Conservation (phyloP, 164 flowering plant genomes). For the Houttuynia cordata region DNA sequence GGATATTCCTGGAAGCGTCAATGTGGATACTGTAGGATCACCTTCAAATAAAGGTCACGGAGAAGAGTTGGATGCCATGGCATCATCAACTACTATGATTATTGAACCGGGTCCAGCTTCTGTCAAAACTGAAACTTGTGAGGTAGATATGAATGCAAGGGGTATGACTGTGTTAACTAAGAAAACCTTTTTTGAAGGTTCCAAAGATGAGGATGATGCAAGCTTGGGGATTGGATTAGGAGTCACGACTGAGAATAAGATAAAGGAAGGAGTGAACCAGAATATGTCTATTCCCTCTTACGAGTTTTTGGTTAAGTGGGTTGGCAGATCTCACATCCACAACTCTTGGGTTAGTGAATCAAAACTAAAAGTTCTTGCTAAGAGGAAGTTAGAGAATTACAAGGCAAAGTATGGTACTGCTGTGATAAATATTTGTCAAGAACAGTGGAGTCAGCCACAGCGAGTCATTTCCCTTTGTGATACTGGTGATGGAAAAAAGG, state of each 20-base stretch:
- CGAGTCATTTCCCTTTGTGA: slow-evolving; percentile 55
- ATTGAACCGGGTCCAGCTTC: not conserved
- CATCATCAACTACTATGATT: not conserved
- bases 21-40: not conserved
- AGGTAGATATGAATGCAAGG: slow-evolving; percentile 9
- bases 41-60: too few species aligned
- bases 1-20: not conserved
- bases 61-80: not conserved
- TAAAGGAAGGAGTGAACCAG: slow-evolving; percentile 5
- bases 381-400: slow-evolving; percentile 90
- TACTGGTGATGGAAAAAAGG: slow-evolving; percentile 35
- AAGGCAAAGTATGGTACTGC: slow-evolving; percentile 80
- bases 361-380: slow-evolving; percentile 67
- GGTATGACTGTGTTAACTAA: slow-evolving; percentile 15
- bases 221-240: slow-evolving; percentile 1
- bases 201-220: not conserved
- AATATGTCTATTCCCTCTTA: slow-evolving; percentile 6
- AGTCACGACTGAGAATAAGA: slow-evolving; percentile 10
- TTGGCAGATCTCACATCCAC: slow-evolving; percentile 81
- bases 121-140: not conserved
- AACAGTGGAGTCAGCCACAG: slow-evolving; percentile 86
- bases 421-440: slow-evolving; percentile 69
- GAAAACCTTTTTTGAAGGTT: slow-evolving; percentile 13
- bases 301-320: slow-evolving; percentile 97
- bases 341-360: slow-evolving; percentile 85